These are phyloP conservation scores for Russula earlei DNA, from an alignment of 768 basidiomycete genomes.

Conservation along the genomic window DNA sequence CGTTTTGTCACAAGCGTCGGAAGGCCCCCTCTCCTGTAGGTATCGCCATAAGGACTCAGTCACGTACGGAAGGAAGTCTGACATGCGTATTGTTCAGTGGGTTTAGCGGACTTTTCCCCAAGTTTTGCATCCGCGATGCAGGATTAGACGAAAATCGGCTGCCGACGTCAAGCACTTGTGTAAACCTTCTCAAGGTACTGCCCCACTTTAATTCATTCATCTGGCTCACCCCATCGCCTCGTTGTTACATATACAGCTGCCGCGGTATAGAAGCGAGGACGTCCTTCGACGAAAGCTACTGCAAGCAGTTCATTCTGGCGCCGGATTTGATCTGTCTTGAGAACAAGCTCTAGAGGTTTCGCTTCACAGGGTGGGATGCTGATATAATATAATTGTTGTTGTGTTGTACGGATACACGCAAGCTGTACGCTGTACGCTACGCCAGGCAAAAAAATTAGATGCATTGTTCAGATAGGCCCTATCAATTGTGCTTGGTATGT, in stretches of 20 bases:
- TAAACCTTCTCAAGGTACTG: slow-evolving; percentile 80
- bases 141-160: slow-evolving; percentile 62
- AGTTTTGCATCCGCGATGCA: slow-evolving; percentile 81
- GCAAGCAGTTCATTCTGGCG: slow-evolving; percentile 78
- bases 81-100: slow-evolving; percentile 36
- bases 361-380: too few species aligned
- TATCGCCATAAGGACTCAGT: not conserved
- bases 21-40: slow-evolving; percentile 77
- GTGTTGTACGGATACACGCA: too few species aligned
- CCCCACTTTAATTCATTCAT: not conserved
- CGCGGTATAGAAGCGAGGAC: slow-evolving; percentile 53
- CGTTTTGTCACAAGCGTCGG: slow-evolving; percentile 92
- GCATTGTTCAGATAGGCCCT: too few species aligned
- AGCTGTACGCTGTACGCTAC: too few species aligned
- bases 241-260: slow-evolving; percentile 40
- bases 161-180: slow-evolving; percentile 78
- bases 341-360: not conserved
- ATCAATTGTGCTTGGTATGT: too few species aligned
- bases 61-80: not conserved
- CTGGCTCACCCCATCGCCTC: not conserved
- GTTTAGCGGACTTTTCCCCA: slow-evolving; percentile 79
- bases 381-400: too few species aligned
- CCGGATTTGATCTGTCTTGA: slow-evolving; percentile 89
- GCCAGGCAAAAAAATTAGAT: too few species aligned
- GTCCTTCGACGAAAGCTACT: slow-evolving; percentile 67